Evolutionary conservation across 2,329 filamentous ascomycete genomes (phyloP), one percentile per base, ranked within the genome.

Genomic region (Penicillium sp.): DNA sequence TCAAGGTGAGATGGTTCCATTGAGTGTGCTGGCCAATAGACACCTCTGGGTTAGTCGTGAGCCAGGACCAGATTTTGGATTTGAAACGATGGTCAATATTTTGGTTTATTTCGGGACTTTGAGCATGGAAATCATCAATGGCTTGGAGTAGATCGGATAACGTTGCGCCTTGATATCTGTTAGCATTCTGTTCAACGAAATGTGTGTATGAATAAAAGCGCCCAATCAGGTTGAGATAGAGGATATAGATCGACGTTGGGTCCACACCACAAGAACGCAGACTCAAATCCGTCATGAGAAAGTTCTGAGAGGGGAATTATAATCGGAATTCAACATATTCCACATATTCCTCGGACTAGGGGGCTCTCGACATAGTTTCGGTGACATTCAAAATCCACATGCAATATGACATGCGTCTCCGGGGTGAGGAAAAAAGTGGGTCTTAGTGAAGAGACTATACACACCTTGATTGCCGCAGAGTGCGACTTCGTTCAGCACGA

Each of bases 401-500:
- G 41, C 4, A 16, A 39, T 4, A 54, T 56, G 53, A 52, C 48
- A 56, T 52, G 53, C 53, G 29, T 56, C 48, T 46, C 41, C 41
- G 23, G 41, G 41, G 48, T 56, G 48, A 57, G 13, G 41, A 55
- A 64, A 64, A 64, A 62, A 67, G 60, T 62, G 65, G 62, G 60
- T 67, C 61, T 63, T 40, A 50, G 53, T 55, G 36, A 50, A 58
- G 60, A 55, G 39, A 50, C 53, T 60, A 62, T 59, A 76, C 82
- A 66, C 75, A 86, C 84, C 85, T 78, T 80, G 76, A 51, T 78
- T 77, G 61, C 84, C 84, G 62, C 79, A 79, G 46, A 86, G 76
- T 25, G 84, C 84, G 69, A 87, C 80, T 70, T 85, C 81, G 58
- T 81, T 79, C 47, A 87, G 74, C 55, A 87, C 67, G 71, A 79